These are phyloP conservation scores for Salvia hispanica DNA, from an alignment of 257 asterid species.

Conservation along the genomic window DNA sequence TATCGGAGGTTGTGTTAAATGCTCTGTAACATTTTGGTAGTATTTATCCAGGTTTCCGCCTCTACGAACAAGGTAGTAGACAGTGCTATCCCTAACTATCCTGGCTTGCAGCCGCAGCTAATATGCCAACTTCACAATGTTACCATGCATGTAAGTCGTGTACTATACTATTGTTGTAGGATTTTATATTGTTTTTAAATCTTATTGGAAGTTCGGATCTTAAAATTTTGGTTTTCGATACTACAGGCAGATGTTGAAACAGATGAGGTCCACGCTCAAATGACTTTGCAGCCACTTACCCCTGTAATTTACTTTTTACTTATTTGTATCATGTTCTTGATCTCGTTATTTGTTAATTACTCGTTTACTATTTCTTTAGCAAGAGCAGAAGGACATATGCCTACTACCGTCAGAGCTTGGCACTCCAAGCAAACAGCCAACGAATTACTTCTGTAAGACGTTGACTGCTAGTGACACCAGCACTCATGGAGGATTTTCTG, in stretches of 20 bases:
- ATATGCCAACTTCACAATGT: conserved; percentile 97
- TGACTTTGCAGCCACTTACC: conserved; percentile 93
- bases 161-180: too few species aligned
- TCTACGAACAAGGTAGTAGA: conserved; percentile 93
- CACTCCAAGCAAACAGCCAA: conserved; percentile 87
- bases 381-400: conserved; percentile 95
- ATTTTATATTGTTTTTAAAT: conserved; percentile 7
- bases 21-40: not conserved
- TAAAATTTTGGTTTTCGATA: conserved; percentile 17
- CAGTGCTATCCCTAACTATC: conserved; percentile 80
- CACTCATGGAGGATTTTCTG: conserved; percentile 98
- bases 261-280: conserved; percentile 93
- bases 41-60: conserved; percentile 71
- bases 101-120: conserved; percentile 87
- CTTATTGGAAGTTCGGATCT: conserved; percentile 1
- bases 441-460: conserved; percentile 89
- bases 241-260: conserved; percentile 94
- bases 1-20: not conserved
- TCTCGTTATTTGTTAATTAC: conserved; percentile 3
- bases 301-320: conserved; percentile 48
- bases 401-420: conserved; percentile 89
- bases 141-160: conserved; percentile 83
- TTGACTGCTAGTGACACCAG: conserved; percentile 94
- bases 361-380: conserved; percentile 42
- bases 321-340: conserved; percentile 17